Conservation (phyloP, 306 rosid species). For the Senna tora region DNA sequence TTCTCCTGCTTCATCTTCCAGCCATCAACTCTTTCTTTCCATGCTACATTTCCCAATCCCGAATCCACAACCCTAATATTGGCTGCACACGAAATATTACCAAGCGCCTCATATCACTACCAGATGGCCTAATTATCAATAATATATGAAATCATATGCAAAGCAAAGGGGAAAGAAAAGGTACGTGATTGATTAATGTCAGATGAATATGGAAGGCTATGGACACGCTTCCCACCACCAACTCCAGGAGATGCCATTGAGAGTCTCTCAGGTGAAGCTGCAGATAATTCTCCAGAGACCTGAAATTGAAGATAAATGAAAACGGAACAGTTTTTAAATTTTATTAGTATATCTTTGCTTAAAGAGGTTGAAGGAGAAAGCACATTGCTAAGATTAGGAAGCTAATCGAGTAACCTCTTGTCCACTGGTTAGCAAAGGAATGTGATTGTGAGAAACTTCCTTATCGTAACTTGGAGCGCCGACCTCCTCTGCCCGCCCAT, state of each 20-base stretch:
- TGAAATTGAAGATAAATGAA: constrained; percentile 36
- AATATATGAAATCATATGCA: constrained; percentile 3
- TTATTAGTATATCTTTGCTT: not conserved
- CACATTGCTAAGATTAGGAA: not conserved
- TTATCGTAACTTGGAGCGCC: constrained; percentile 70
- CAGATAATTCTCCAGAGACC: constrained; percentile 95
- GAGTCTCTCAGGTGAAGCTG: constrained; percentile 92
- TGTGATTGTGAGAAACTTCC: constrained; percentile 78
- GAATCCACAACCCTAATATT: constrained; percentile 75
- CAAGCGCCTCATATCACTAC: constrained; percentile 38
- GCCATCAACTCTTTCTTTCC: constrained; percentile 99
- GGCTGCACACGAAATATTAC: constrained; percentile 53
- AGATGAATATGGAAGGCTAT: constrained; percentile 62
- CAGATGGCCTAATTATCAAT: constrained; percentile 2
- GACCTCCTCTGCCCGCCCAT: constrained; percentile 68
- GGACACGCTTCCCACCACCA: constrained; percentile 69
- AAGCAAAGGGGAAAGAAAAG: constrained; percentile 12
- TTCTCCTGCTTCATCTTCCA: constrained; percentile 99
- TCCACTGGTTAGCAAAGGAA: constrained; percentile 46
- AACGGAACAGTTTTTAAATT: constrained; percentile 17
- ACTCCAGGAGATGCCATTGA: constrained; percentile 86
- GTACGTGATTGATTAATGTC: constrained; percentile 85
- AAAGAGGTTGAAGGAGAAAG: not conserved
- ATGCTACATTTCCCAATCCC: constrained; percentile 84
- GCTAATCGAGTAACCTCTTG: constrained; percentile 67